phyloP scores from a whole-genome alignment of 1,139 yeast species.

The Suhomyces wounanorum region DNA sequence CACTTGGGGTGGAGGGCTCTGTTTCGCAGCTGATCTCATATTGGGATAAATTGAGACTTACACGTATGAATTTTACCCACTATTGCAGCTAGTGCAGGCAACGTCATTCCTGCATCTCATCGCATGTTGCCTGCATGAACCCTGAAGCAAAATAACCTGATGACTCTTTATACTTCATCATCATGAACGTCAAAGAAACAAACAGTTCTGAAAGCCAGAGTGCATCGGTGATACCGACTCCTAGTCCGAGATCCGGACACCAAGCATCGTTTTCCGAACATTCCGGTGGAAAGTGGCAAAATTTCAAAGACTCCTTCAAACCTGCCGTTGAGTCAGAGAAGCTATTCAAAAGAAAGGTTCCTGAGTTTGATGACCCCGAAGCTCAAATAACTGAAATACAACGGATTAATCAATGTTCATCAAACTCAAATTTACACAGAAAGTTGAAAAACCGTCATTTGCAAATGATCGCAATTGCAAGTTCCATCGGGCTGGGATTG shows the following conservation, averaged over 20 bases:
- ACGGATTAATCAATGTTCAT: conserved; percentile 24
- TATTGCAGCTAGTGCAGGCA: background rate
- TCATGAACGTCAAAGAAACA: background rate
- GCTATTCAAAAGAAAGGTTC: conserved; percentile 17
- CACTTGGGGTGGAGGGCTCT: conserved; percentile 73
- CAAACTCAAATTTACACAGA: conserved; percentile 26
- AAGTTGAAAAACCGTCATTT: conserved; percentile 28
- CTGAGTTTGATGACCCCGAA: conserved; percentile 23
- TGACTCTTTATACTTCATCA: conserved; percentile 2
- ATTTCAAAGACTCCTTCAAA: conserved; percentile 44
- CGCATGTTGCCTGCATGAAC: background rate
- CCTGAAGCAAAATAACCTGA: conserved; percentile 1
- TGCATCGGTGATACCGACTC: conserved; percentile 1
- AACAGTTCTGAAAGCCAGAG: background rate
- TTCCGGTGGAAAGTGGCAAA: conserved; percentile 32
- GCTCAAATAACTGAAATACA: conserved; percentile 24
- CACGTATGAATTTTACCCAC: background rate
- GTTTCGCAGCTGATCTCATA: conserved; percentile 59
- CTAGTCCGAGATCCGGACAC: background rate
- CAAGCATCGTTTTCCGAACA: background rate
- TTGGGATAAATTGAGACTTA: conserved; percentile 21
- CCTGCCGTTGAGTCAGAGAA: conserved; percentile 27
- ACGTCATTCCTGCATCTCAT: background rate
- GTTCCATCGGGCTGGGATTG: conserved; percentile 37
- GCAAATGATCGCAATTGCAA: conserved; percentile 32